phyloP scores from a whole-genome alignment of 2,329 filamentous ascomycete species.

The Daldinia eschscholtzii region DNA sequence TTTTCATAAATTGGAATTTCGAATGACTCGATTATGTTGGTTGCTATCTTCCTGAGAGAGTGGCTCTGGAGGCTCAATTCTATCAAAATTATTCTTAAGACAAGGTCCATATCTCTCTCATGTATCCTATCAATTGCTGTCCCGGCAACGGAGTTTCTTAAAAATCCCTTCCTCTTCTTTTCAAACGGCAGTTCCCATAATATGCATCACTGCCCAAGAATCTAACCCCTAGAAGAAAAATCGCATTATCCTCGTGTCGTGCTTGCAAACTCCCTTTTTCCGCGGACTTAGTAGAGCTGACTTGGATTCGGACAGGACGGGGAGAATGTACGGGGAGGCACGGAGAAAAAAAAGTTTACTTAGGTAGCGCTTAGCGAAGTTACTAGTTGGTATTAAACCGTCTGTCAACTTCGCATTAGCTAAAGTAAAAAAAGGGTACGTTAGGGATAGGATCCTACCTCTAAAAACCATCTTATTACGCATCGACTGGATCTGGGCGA shows the following conservation, averaged over 20 bases:
- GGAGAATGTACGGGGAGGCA: not conserved
- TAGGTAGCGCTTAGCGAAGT: conserved; percentile 13
- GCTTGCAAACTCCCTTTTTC: not conserved
- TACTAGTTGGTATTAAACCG: not conserved
- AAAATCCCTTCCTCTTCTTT: not conserved
- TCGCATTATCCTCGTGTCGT: not conserved
- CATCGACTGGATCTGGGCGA: conserved; percentile 16
- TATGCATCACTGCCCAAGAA: not conserved
- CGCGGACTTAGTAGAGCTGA: conserved; percentile 2
- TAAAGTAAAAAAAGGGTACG: not conserved
- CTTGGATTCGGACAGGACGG: not conserved
- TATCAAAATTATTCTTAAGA: not conserved
- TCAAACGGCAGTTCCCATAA: not conserved
- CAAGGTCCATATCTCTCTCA: not conserved
- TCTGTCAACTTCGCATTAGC: conserved; percentile 20
- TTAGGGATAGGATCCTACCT: conserved; percentile 22
- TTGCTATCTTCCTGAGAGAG: not conserved
- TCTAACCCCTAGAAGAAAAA: not conserved
- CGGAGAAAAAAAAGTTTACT: not conserved
- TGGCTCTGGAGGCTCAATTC: not conserved
- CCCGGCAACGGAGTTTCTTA: not conserved
- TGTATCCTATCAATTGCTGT: not conserved
- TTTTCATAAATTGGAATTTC: not conserved
- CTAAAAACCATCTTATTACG: conserved; percentile 31
- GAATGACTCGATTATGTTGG: conserved; percentile 8